phyloP scores from a whole-genome alignment of 2,329 filamentous ascomycete species.

The Fusarium anguioides region DNA sequence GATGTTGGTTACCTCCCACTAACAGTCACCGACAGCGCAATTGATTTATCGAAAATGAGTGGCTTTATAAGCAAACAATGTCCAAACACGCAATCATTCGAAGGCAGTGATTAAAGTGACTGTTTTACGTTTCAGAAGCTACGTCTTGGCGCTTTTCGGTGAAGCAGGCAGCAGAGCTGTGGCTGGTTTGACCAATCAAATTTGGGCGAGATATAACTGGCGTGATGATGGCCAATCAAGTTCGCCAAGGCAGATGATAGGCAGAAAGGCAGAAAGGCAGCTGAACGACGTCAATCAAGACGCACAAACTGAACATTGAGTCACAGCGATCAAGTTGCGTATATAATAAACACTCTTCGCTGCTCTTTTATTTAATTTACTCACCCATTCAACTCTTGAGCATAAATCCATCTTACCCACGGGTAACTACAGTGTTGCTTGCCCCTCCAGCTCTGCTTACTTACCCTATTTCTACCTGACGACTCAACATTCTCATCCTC shows the following conservation, averaged over 20 bases:
- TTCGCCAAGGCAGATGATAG: conserved; percentile 1
- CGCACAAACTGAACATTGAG: not conserved
- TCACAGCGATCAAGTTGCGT: not conserved
- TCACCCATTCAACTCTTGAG: not conserved
- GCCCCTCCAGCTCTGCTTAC: not conserved
- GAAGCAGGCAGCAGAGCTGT: conserved; percentile 22
- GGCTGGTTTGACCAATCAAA: conserved; percentile 8
- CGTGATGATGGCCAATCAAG: not conserved
- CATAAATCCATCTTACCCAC: not conserved
- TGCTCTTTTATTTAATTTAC: not conserved
- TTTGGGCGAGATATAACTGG: accelerated
- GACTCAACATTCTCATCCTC: not conserved
- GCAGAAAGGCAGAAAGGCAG: conserved; percentile 27
- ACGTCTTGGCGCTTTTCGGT: not conserved
- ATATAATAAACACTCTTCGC: conserved; percentile 2
- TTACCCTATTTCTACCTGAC: no score
- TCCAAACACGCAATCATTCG: not conserved
- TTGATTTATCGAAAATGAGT: not conserved
- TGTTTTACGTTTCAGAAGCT: not conserved
- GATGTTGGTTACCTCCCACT: conserved; percentile 35
- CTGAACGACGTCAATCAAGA: not conserved
- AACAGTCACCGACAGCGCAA: not conserved
- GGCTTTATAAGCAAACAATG: conserved; percentile 7
- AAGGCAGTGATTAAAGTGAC: not conserved
- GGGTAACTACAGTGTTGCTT: accelerated